phyloP scores from a whole-genome alignment of 78 protist genomes.

The Protostelium mycophagum region DNA sequence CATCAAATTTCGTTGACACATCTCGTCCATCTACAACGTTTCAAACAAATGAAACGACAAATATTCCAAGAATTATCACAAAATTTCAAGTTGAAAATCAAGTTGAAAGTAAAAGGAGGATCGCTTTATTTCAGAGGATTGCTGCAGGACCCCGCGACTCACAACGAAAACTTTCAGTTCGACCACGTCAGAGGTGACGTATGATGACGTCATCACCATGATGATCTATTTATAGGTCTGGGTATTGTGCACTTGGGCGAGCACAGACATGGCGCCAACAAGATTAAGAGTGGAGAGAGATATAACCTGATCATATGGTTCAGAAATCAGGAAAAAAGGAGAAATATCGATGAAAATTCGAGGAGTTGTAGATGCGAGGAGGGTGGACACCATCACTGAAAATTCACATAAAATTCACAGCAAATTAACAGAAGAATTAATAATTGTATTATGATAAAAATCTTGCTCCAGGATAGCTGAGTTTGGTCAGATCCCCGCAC shows the following conservation, averaged over 20 bases:
- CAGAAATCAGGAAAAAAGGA: neutral
- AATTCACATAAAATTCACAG: no score
- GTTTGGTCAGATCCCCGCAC: no score
- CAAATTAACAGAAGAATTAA: no score
- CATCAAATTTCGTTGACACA: no score
- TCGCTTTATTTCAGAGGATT: constrained; percentile 54
- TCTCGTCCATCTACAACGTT: no score
- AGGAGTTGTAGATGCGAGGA: no score
- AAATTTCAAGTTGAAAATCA: neutral
- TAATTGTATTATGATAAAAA: no score
- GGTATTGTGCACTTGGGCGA: constrained; percentile 65
- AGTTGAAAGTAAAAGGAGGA: constrained; percentile 16
- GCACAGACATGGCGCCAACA: constrained; percentile 71
- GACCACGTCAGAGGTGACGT: constrained; percentile 35
- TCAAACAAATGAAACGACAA: no score
- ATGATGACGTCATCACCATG: no score
- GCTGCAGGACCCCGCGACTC: constrained; percentile 34
- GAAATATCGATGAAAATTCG: neutral
- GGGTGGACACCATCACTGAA: no score
- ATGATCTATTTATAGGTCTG: neutral
- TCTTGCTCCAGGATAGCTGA: no score
- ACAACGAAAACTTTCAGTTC: constrained; percentile 8
- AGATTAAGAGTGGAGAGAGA: constrained; percentile 60
- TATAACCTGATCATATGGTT: constrained; percentile 70
- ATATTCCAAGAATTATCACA: no score